phyloP scores from a whole-genome alignment of 139 green algal species.

The Auxenochlorella protothecoides region DNA sequence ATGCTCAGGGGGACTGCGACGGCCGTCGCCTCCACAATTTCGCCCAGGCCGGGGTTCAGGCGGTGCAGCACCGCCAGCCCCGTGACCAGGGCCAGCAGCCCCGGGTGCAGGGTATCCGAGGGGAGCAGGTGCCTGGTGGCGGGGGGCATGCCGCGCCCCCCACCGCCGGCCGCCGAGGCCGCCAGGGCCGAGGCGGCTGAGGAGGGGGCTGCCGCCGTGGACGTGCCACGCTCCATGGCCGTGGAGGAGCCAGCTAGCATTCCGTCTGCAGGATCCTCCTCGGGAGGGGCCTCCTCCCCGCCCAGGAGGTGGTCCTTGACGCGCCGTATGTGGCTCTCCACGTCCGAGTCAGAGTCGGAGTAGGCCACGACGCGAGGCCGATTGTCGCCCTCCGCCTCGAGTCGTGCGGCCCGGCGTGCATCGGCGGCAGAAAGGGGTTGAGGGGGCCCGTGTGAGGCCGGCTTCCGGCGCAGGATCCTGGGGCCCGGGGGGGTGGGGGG shows the following conservation, averaged over 20 bases:
- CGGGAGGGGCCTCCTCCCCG: not conserved
- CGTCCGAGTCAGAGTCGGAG: slow-evolving; percentile 23
- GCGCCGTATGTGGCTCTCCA: slow-evolving; percentile 21
- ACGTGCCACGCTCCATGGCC: not conserved
- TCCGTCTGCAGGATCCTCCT: slow-evolving; percentile 1
- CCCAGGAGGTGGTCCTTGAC: slow-evolving; percentile 24
- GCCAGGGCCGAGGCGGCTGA: slow-evolving; percentile 6
- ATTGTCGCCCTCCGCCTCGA: slow-evolving; percentile 1
- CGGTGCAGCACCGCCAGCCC: slow-evolving; percentile 7
- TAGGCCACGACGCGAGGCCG: slow-evolving; percentile 21
- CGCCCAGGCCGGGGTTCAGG: not conserved
- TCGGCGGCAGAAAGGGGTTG: no score
- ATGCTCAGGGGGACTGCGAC: not conserved
- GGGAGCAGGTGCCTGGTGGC: not conserved
- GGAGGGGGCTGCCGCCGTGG: not conserved
- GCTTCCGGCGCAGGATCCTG: no score
- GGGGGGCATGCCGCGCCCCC: not conserved
- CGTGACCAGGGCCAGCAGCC: no score
- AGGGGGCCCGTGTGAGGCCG: no score
- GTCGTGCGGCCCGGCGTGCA: no score
- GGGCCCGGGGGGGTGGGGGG: no score
- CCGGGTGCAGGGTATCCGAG: no score
- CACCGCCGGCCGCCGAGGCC: not conserved
- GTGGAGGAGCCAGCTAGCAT: no score
- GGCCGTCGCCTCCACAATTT: not conserved